Evolutionary conservation across 2,329 filamentous ascomycete species (phyloP).

Genomic region (Escovopsis sp.): DNA sequence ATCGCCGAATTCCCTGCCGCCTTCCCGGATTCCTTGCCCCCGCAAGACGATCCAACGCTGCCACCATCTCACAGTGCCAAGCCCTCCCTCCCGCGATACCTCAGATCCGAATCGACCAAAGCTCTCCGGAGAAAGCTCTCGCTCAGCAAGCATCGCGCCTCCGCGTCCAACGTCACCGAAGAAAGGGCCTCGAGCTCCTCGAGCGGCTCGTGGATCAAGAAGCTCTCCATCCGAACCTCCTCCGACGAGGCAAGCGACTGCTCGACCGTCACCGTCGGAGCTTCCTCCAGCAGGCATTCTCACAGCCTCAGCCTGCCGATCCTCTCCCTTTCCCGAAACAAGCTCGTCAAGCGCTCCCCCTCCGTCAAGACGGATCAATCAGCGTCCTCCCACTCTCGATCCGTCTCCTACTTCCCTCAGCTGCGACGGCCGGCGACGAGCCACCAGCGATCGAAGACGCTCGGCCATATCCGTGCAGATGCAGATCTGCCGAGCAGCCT

Average conservation of each 20-base stretch:
- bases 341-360: conserved; percentile 59
- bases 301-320: conserved; percentile 54
- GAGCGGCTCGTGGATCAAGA: conserved; percentile 55
- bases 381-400: conserved; percentile 28
- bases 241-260: conserved; percentile 46
- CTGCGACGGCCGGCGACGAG: conserved; percentile 64
- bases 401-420: conserved; percentile 46
- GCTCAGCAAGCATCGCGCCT: conserved; percentile 17
- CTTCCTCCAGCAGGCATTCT: conserved; percentile 49
- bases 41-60: conserved; percentile 15
- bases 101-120: conserved; percentile 24
- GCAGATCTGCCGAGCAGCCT: conserved; percentile 11
- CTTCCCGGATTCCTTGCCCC: conserved; percentile 16
- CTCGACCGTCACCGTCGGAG: conserved; percentile 50
- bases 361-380: conserved; percentile 33
- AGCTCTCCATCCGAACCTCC: conserved; percentile 50
- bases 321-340: conserved; percentile 48
- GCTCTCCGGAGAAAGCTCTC: conserved; percentile 26
- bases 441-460: conserved; percentile 58
- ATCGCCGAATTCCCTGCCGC: conserved; percentile 22
- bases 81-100: conserved; percentile 22
- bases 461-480: conserved; percentile 36
- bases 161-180: conserved; percentile 13
- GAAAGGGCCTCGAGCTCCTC: conserved; percentile 31
- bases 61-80: conserved; percentile 18